Evolutionary conservation across 2,329 filamentous ascomycete species (phyloP).

Genomic region (Penicillium sp.): DNA sequence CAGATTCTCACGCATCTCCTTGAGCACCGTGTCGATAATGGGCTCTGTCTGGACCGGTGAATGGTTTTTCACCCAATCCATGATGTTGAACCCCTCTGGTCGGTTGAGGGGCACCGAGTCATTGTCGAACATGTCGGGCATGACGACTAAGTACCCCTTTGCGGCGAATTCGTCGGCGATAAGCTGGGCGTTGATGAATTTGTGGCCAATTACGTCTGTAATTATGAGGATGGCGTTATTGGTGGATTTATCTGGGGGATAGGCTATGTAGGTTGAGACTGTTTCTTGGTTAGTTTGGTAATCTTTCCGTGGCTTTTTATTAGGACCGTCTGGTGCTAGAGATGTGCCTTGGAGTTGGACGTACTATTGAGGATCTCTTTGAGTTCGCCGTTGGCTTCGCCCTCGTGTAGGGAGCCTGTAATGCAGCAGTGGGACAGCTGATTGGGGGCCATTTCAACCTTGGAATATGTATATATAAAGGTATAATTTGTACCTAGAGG

Average conservation of each 20-base stretch:
- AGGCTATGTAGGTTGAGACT: slow-evolving; percentile 54
- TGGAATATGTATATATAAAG: background rate
- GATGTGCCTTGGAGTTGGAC: background rate
- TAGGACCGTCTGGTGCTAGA: background rate
- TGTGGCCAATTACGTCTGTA: slow-evolving; percentile 56
- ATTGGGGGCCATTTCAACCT: slow-evolving; percentile 39
- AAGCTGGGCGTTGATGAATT: slow-evolving; percentile 57
- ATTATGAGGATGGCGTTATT: slow-evolving; percentile 55
- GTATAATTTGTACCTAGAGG: too few relatives aligned
- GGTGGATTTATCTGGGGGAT: slow-evolving; percentile 49
- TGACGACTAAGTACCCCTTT: slow-evolving; percentile 65
- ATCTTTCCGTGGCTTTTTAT: background rate
- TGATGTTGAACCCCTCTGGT: slow-evolving; percentile 50
- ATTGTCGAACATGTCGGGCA: slow-evolving; percentile 69
- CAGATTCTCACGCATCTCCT: slow-evolving; percentile 33
- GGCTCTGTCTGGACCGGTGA: slow-evolving; percentile 49
- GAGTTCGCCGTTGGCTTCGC: slow-evolving; percentile 41
- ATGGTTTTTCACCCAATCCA: slow-evolving; percentile 50
- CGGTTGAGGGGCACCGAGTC: slow-evolving; percentile 59
- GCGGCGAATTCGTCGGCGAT: slow-evolving; percentile 71
- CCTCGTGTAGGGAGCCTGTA: slow-evolving; percentile 45
- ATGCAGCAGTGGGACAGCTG: slow-evolving; percentile 40
- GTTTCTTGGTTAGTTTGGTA: background rate
- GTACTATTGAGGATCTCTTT: slow-evolving; percentile 41
- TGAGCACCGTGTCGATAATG: slow-evolving; percentile 46